Evolutionary conservation across 345 rosid species (phyloP).

Genomic region (Pistacia atlantica): DNA sequence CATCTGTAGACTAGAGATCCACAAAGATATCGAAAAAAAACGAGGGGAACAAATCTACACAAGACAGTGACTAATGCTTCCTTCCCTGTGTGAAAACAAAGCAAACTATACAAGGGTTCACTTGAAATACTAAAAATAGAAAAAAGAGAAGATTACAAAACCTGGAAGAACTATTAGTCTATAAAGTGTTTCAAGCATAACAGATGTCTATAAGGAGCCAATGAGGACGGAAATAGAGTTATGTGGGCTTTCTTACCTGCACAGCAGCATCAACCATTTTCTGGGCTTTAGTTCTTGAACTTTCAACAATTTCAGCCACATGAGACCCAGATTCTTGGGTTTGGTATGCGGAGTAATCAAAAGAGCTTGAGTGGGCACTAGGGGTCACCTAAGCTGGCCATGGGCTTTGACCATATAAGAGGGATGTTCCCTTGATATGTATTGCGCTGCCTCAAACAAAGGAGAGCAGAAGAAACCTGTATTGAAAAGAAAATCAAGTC

Average conservation of each 20-base stretch:
- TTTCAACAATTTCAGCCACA: slow-evolving; percentile 70
- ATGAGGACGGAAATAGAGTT: slow-evolving; percentile 10
- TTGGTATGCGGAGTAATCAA: slow-evolving; percentile 44
- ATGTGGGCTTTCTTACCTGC: slow-evolving; percentile 43
- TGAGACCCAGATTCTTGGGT: slow-evolving; percentile 56
- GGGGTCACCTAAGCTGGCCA: slow-evolving; percentile 41
- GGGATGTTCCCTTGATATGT: slow-evolving; percentile 61
- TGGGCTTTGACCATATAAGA: slow-evolving; percentile 29
- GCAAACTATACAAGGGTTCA: background rate
- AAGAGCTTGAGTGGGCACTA: slow-evolving; percentile 37
- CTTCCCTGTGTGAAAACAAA: too few relatives aligned
- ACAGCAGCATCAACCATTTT: slow-evolving; percentile 69
- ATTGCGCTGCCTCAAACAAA: slow-evolving; percentile 72
- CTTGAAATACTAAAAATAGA: background rate
- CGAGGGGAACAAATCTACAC: too few relatives aligned
- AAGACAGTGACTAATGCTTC: too few relatives aligned
- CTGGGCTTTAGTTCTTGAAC: slow-evolving; percentile 64
- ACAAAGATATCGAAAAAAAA: too few relatives aligned
- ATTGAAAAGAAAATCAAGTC: slow-evolving; percentile 23
- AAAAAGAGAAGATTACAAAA: background rate
- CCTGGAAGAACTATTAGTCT: background rate
- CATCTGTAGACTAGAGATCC: too few relatives aligned
- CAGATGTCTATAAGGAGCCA: background rate
- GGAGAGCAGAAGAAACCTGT: slow-evolving; percentile 76
- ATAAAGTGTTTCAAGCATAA: background rate